Evolutionary conservation across 1,284 basidiomycete species (phyloP), one percentile per base, ranked within the genome.

Genomic region (Vanrija sp.): DNA sequence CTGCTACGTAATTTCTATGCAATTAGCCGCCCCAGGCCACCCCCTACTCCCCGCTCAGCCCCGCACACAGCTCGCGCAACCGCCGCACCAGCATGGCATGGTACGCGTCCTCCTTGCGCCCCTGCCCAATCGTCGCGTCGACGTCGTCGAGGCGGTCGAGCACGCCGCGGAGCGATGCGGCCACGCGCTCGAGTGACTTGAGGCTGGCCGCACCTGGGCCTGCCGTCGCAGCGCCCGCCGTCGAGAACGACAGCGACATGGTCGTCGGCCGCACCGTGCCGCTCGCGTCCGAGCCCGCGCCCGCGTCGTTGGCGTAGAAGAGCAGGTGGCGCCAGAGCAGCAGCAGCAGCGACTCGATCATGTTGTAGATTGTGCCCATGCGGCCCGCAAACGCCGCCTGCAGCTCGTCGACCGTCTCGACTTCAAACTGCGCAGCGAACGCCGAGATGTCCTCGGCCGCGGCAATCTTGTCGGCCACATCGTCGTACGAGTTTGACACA

Each of bases 291-390:
- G 51, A 39, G 14, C 49, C 54, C 10, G 55, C 53, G 41, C 61
- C 66, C 23, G 68, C 67, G 42, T 75, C 69, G 48, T 71, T 71
- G 49, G 77, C 72, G 69, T 77, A 81, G 63, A 76, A 78, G 18
- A 84, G 80, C 37, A 94, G 69, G 69, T 97, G 93, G 31, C 91
- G 81, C 86, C 89, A 94, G 12, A 92, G 79, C 6, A 96, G 78
- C 6, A 96, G 79, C 7, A 96, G 78, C 7, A 90, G 75, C 79
- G 93, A 87, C 75, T 96, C 92, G 45, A 86, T 78, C 44, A 86
- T 84, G 60, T 84, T 59, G 57, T 48, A 45, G 27, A 59, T 59
- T 14, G 43, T 41, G 39, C 35, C 43, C 4, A 46, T 37, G 9
- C 57, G 45, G 4, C 36, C 24, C 2, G 43, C 54, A 19, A 59